Evolutionary conservation across 108 stramenopile genomes (phyloP).

Genomic region (Schizochytrium sp.): DNA sequence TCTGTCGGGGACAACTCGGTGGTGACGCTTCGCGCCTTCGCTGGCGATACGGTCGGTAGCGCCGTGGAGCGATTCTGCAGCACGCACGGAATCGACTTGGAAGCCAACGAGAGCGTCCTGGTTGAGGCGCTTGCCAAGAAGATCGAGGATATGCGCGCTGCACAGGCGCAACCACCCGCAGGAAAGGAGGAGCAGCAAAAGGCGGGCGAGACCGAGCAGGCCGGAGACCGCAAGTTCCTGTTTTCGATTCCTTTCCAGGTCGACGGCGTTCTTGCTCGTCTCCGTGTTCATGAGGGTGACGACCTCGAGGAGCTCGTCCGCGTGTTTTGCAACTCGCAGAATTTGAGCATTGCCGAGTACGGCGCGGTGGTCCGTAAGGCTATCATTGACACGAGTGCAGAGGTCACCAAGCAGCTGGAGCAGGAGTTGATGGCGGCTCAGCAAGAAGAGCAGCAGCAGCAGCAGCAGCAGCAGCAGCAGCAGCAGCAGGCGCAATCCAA

Average conservation of each 20-base stretch:
- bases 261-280: not conserved
- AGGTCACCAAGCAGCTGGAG: not conserved
- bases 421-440: not conserved
- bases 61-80: conserved; percentile 17
- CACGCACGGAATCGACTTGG: not conserved
- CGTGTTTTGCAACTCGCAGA: not conserved
- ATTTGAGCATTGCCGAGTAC: not conserved
- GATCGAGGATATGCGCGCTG: not conserved
- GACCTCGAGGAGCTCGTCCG: not conserved
- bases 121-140: not conserved
- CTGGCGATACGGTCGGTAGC: not conserved
- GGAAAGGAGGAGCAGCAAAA: not conserved
- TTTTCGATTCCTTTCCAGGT: not conserved
- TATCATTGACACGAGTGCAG: not conserved
- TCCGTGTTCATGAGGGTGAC: not conserved
- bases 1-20: not conserved
- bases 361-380: not conserved
- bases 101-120: not conserved
- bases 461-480: not conserved
- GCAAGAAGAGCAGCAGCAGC: not conserved
- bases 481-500: not conserved
- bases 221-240: not conserved
- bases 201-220: not conserved
- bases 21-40: not conserved
- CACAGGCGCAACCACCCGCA: not conserved